phyloP scores from a whole-genome alignment of 345 rosid genomes.

The Brassica incana region DNA sequence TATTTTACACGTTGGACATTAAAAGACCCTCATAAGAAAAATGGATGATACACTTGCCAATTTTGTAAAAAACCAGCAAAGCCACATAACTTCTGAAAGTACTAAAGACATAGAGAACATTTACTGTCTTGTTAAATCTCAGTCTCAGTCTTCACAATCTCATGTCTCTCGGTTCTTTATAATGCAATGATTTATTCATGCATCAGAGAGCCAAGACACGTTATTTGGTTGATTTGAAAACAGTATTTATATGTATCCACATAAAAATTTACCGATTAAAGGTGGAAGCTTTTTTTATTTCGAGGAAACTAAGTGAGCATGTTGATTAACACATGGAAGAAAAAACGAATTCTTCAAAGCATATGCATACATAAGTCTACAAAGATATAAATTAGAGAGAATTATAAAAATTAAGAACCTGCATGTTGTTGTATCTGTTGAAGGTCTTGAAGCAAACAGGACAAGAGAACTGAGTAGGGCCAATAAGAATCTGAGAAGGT shows the following conservation, averaged over 20 bases:
- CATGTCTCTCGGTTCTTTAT: constrained; percentile 50
- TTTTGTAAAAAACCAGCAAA: background rate
- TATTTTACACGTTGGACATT: background rate
- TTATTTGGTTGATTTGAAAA: constrained; percentile 39
- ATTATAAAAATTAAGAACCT: constrained; percentile 48
- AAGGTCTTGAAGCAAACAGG: constrained; percentile 96
- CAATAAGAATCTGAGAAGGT: constrained; percentile 94
- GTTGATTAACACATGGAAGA: background rate
- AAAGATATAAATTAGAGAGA: constrained; percentile 1
- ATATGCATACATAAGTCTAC: background rate
- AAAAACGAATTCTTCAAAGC: background rate
- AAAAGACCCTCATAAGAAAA: background rate
- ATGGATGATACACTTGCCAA: background rate
- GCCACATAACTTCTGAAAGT: constrained; percentile 64
- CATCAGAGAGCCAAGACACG: constrained; percentile 39
- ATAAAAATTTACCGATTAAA: constrained; percentile 9
- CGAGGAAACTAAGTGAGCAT: constrained; percentile 29
- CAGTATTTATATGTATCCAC: constrained; percentile 17
- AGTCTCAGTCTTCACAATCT: constrained; percentile 44
- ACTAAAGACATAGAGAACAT: constrained; percentile 68
- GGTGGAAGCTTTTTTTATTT: constrained; percentile 18
- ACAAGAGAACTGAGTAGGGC: constrained; percentile 98
- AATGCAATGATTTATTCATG: constrained; percentile 45
- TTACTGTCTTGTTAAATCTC: constrained; percentile 64
- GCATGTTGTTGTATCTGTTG: constrained; percentile 99